Evolutionary conservation across 306 rosid genomes (phyloP), one percentile per base, ranked within the genome.

Genomic region (Acacia crassicarpa): DNA sequence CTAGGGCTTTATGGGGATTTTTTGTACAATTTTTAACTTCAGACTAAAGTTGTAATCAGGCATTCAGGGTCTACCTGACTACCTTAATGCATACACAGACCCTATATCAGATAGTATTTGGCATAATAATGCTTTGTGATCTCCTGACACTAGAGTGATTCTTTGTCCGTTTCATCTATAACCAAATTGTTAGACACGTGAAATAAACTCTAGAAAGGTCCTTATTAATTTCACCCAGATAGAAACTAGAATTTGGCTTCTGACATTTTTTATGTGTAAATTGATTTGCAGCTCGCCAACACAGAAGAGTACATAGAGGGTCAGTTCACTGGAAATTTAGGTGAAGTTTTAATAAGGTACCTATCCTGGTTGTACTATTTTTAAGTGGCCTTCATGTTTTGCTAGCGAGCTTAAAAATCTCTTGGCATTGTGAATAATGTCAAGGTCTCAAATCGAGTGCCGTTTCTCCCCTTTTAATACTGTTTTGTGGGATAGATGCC

Each of bases 291-390:
- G 91, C 78, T 88, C 65, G 91, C 91, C 67, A 88, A 85, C 84
- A 88, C 91, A 12, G 89, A 88, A 70, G 91, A 88, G 75, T 88
- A 85, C 72, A 88, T 88, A 70, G 91, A 88, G 67, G 91, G 91
- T 17, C 85, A 85, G 17, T 85, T 83, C 20, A 88, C 91, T 51
- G 91, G 91, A 83, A 85, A 88, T 65, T 75, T 88, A 30, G 91
- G 91, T 78, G 91, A 88, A 68, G 83, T 88, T 76, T 85, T 88
- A 65, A 88, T 88, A 77, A 83, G 91, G 91, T 88, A 85, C 78
- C 30, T 70, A 41, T 72, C 23, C 44, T 1, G 41, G 51, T 80
- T 32, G 33, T 41, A 67, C 51, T 56, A 45, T 63, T 62, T 75
- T 75, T 20, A 17, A 4, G 43, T 48, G 25, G 32, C 58, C 10